Base-by-base conservation (phyloP, 495 filamentous ascomycete species). In the Trichoderma erinaceum region DNA sequence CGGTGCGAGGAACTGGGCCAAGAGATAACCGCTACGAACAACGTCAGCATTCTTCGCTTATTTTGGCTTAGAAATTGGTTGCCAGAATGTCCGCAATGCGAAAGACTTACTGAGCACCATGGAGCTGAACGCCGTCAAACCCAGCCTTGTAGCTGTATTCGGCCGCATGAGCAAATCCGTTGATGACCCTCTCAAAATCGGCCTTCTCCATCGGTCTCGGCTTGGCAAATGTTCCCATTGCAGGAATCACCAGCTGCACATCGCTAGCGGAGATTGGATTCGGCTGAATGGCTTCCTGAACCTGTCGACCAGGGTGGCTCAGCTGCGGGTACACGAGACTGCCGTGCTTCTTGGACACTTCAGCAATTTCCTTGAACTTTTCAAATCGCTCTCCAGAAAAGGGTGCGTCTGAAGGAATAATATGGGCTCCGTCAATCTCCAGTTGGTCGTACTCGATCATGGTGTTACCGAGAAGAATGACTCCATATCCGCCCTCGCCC, bases 301-400 rank as follows among this genome's bases (percentile, higher is more conserved):
- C 79, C 74, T 90, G 87, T 7, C 88, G 85, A 16, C 88, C 87
- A 0, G 87, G 86, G 73, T 89, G 88, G 71, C 79, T 83, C 66
- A 89, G 76, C 71, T 90, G 88, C 8, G 76, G 84, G 41, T 89
- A 73, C 56, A 87, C 77, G 44, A 90, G 75, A 67, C 73, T 76
- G 35, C 87, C 86, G 64, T 86, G 75, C 38, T 75, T 77, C 71
- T 86, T 89, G 25, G 77, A 79, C 4, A 70, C 78, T 0, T 70
- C 67, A 0, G 83, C 86, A 41, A 89, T 73, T 35, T 79, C 73
- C 64, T 78, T 80, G 77, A 88, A 89, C 0, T 75, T 81, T 50
- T 87, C 83, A 72, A 89, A 89, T 0, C 87, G 78, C 61, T 80
- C 75, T 4, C 87, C 87, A 10, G 73, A 74, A 71, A 82, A 83